Base-by-base conservation (phyloP, 2,329 filamentous ascomycete genomes). In the Drechslera avenae region DNA sequence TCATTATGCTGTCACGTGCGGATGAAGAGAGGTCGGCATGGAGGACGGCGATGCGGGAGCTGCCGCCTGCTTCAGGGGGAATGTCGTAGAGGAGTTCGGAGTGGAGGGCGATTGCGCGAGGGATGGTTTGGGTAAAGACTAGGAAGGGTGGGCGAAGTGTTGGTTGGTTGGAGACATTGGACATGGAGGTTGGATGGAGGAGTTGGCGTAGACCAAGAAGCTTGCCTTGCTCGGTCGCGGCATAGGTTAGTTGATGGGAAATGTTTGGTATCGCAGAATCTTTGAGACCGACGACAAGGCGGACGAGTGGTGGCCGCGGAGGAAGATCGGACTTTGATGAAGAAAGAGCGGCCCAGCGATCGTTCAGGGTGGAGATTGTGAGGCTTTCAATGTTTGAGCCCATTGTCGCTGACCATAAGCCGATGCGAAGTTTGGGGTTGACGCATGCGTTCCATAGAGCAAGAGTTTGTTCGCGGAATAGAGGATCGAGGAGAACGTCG, bases 361-460 rank as follows among this genome's bases (percentile, higher is more conserved):
- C 34, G 74, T 69, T 42, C 73, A 80, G 30, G 12, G 86, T 87
- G n/a, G 84, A 83, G 5, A 83, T 83, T 39, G 90, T 83, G 6
- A 97, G 79, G 16, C 86, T 80, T 76, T 99, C 94, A 34, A 97
- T 89, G 62, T 88, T 94, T 13, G 93, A 96, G 3, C 90, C 91
- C 87, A 99, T 97, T 0, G 94, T 99, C 12, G 94, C 94, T 12
- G 94, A 97, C 91, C 93, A 99, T 53, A 96, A 86, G 8, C 89
- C 90, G 3, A 91, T 81, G 18, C 86, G 83, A 7, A 97, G 78
- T n/a, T 81, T 75, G 3, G 84, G 79, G 60, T 87, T 86, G 2
- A 79, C 85, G 72, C 93, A 93, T 3, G 89, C 84, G 34, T 84
- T 83, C 91, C 92, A 97, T 56, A 97, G 86, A 3, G 83, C 82